Percentiles rank a stretch among this genome's conserved stretches.
Evolutionary conservation across 2,329 filamentous ascomycete species (phyloP).

Genomic region (Cryoendolithus antarcticus): DNA sequence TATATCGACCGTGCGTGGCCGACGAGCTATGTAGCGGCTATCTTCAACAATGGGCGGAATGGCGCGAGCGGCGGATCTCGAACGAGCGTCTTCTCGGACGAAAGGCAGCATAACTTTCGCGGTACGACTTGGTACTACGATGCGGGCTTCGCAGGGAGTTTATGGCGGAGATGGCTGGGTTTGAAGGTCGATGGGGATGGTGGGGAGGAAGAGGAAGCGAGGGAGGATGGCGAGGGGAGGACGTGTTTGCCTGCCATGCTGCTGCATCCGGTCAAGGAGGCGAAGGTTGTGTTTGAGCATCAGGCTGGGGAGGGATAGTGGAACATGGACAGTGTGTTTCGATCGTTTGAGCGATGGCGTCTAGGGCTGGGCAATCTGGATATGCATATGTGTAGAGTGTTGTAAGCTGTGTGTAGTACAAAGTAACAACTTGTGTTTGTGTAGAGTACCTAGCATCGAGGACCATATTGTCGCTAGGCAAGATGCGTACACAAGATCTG

Average conservation of each 20-base stretch:
- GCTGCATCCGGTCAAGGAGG: conserved; percentile 37
- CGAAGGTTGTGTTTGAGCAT: conserved; percentile 31
- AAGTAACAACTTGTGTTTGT: no score
- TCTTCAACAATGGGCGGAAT: conserved; percentile 44
- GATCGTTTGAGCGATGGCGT: no score
- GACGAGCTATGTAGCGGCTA: conserved; percentile 39
- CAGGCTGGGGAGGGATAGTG: conserved; percentile 7
- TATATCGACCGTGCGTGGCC: conserved; percentile 47
- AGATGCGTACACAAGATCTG: no score
- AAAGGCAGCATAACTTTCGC: conserved; percentile 41
- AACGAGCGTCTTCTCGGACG: conserved; percentile 36
- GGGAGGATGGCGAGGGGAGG: conserved; percentile 27
- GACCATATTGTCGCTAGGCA: no score
- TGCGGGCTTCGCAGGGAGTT: conserved; percentile 38
- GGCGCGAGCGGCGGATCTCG: conserved; percentile 37
- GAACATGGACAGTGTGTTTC: neutral
- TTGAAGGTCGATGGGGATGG: conserved; percentile 41
- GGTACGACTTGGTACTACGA: conserved; percentile 44
- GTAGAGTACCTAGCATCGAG: no score
- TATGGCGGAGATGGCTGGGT: conserved; percentile 46
- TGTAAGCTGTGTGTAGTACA: no score
- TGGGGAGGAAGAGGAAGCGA: conserved; percentile 30
- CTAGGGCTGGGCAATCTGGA: no score
- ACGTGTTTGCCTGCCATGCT: conserved; percentile 37
- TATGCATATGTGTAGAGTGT: no score